Conservation (phyloP, 2,329 filamentous ascomycete genomes). For the Aspergillus glaucus region DNA sequence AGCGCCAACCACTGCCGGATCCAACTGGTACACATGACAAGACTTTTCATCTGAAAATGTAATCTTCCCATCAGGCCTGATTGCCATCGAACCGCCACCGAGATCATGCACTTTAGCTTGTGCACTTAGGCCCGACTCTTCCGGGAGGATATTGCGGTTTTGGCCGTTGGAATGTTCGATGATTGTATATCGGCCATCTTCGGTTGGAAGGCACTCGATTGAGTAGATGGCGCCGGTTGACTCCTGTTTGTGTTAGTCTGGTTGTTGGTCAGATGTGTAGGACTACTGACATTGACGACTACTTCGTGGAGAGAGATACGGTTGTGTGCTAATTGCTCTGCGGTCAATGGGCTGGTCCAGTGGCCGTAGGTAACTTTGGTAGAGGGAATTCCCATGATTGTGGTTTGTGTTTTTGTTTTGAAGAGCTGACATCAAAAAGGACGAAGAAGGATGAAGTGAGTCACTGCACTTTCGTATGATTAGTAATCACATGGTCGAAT, state of each 20-base stretch:
- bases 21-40: slow-evolving; percentile 39
- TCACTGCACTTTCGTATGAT: no score
- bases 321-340: slow-evolving; percentile 27
- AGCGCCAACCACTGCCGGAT: slow-evolving; percentile 32
- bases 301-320: slow-evolving; percentile 28
- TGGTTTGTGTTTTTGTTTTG: no score
- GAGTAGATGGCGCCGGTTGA: slow-evolving; percentile 26
- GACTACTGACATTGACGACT: slow-evolving; percentile 20
- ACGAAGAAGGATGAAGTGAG: no score
- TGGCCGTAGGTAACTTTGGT: slow-evolving; percentile 27
- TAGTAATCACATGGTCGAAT: no score
- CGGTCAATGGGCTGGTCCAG: slow-evolving; percentile 35
- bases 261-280: not conserved
- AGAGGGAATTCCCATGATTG: not conserved
- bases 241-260: slow-evolving; percentile 11
- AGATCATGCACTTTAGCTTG: slow-evolving; percentile 49
- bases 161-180: slow-evolving; percentile 35
- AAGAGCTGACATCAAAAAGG: no score
- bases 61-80: slow-evolving; percentile 35
- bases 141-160: slow-evolving; percentile 39
- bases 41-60: slow-evolving; percentile 44
- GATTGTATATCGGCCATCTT: slow-evolving; percentile 41
- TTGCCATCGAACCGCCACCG: slow-evolving; percentile 43
- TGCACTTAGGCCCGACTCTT: slow-evolving; percentile 33
- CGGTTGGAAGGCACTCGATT: slow-evolving; percentile 30